These are phyloP conservation scores for Pseudogymnoascus sp. DNA, from an alignment of 2,329 filamentous ascomycete genomes.

Conservation along the genomic window DNA sequence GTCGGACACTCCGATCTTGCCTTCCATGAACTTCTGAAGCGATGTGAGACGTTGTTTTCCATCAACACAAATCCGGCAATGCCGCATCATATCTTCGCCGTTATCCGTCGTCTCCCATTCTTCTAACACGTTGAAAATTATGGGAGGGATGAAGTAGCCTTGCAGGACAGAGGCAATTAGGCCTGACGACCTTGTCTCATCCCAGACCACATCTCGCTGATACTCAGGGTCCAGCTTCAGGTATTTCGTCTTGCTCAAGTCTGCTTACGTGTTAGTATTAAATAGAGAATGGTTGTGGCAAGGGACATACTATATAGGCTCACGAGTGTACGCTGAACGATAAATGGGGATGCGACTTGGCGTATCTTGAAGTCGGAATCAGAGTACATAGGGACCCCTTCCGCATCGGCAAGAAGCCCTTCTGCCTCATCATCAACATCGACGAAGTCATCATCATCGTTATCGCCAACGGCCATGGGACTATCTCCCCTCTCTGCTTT, in stretches of 20 bases:
- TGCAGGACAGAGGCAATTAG: slow-evolving; percentile 27
- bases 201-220: slow-evolving; percentile 40
- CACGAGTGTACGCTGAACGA: slow-evolving; percentile 20
- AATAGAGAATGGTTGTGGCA: background rate
- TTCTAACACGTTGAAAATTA: slow-evolving; percentile 36
- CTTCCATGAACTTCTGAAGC: slow-evolving; percentile 36
- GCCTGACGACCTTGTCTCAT: slow-evolving; percentile 26
- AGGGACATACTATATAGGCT: slow-evolving; percentile 19
- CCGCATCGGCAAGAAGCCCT: background rate
- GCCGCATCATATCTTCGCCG: slow-evolving; percentile 14
- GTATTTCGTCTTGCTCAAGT: slow-evolving; percentile 25
- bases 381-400: background rate
- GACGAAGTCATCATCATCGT: slow-evolving; percentile 2
- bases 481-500: background rate
- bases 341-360: slow-evolving; percentile 21
- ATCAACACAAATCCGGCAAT: slow-evolving; percentile 35
- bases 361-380: slow-evolving; percentile 23
- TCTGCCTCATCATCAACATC: background rate
- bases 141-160: slow-evolving; percentile 36
- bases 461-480: background rate
- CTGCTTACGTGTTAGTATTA: slow-evolving; percentile 12
- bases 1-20: slow-evolving; percentile 37
- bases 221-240: slow-evolving; percentile 39
- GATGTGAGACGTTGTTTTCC: slow-evolving; percentile 42
- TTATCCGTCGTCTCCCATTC: slow-evolving; percentile 13